Evolutionary conservation across 768 basidiomycete genomes (phyloP).

Genomic region (Auricularia heimuer): DNA sequence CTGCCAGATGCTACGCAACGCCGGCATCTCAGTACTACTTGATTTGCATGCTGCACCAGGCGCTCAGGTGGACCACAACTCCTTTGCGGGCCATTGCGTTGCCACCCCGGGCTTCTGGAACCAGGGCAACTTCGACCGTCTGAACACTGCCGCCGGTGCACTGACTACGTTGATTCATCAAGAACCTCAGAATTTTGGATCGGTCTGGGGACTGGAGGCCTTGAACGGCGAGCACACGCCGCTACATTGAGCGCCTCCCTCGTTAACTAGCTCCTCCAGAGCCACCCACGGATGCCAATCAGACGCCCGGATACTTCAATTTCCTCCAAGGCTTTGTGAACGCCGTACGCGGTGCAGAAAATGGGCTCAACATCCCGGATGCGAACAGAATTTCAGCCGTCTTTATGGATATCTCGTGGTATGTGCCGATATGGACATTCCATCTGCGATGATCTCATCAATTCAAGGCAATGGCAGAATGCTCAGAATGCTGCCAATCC

Average conservation of each 20-base stretch:
- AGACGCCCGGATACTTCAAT: background rate
- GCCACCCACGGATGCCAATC: background rate
- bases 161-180: background rate
- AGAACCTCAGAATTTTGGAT: background rate
- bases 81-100: background rate
- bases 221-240: background rate
- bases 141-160: background rate
- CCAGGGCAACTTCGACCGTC: background rate
- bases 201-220: background rate
- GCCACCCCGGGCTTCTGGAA: background rate
- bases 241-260: background rate
- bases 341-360: background rate
- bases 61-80: conserved; percentile 21
- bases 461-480: background rate
- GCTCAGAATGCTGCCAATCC: background rate
- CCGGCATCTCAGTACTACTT: conserved; percentile 40
- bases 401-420: background rate
- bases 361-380: background rate
- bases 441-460: background rate
- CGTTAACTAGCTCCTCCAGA: background rate
- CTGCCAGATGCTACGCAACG: conserved; percentile 4
- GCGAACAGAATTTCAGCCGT: background rate
- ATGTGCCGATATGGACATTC: background rate
- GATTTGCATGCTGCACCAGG: conserved; percentile 48
- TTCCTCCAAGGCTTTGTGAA: background rate